Base-by-base conservation (phyloP, 2,329 filamentous ascomycete genomes). In the Amesomyces nigricolor region DNA sequence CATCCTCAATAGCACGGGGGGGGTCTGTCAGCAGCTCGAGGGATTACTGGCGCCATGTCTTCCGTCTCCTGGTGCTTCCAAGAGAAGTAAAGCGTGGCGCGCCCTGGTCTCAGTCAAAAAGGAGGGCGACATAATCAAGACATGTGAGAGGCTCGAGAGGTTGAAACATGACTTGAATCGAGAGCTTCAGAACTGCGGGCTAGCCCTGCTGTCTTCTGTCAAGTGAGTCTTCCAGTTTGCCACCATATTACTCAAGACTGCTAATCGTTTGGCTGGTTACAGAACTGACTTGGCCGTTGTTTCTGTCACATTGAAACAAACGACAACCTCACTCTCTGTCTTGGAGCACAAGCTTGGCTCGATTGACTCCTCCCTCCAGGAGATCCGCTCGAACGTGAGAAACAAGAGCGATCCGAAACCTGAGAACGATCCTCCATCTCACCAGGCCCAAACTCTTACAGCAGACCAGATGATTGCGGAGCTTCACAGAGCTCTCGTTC, bases 141-240 rank as follows among this genome's bases (percentile, higher is more conserved):
- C 26, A 26, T 48, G 44, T 38, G 46, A 54, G n/a, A 32, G 37
- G 13, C 9, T 54, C 14, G 44, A 54, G 35, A 48, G 51, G 17
- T 37, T 54, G 4, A 54, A 48, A 14, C 44, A 54, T 13, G 51
- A 54, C 38, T 17, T 54, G 19, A 32, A 10, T 22, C 44, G 45
- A 13, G 35, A 54, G 13, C 38, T 54, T 13, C 51, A 54, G 14
- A 48, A 17, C 35, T 39, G 32, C 7, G 50, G 32, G 32, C 11
- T 52, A 16, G 2, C 26, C 2, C 13, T 51, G 16, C 29, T 45
- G 22, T 45, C 49, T 2, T 46, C 50, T 10, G 22, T 52, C 17
- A 52, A 46, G 42, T 40, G 11, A 48, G 30, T 22, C 3, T 19
- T 47, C 32, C 32, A 35, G 3, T 13, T 35, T 35, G 9, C 7